Evolutionary conservation across 257 asterid genomes (phyloP), one percentile per base, ranked within the genome.

Genomic region (Solanum neorickii): DNA sequence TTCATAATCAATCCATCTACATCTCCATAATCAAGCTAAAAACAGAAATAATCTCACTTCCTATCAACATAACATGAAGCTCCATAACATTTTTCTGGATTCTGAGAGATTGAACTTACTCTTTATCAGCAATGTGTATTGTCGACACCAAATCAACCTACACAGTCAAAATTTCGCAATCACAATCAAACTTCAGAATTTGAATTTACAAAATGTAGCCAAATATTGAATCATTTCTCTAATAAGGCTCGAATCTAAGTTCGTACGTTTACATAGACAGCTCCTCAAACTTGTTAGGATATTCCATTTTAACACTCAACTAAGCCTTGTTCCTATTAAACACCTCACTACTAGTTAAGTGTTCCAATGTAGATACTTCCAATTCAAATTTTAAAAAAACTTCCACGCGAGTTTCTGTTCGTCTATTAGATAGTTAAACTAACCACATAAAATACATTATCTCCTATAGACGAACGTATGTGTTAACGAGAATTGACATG

Each of bases 61-160:
- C 16, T 47, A 80, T 29, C 68, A 80, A 47, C 44, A 29, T 47
- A 29, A 80, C 68, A 80, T 3, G 68, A 80, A 47, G 44, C 84
- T 80, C 85, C 65, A 16, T 20, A 47, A 16, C 37, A 25, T 44
- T 46, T 25, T 46, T 47, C 44, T 15, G 44, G 6, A 80, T 80
- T 16, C 12, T 29, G 29, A 80, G 69, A 49, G 68, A 49, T 35
- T 72, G 83, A 87, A 91, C 98, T 89, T 92, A 97, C 99, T 96
- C 98, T 92, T 96, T 94, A 90, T 97, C 99, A 18, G 98, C 99
- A 93, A 97, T 96, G 90, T 95, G 99, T 91, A 97, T 94, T 10
- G 99, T 97, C 3, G 99, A 97, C 52, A 97, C 98, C 95, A 97
- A 96, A 89, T 97, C 99, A 90, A 97, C 98, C 99, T 96, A 84